Percentiles rank a stretch among this genome's conserved stretches.
phyloP scores from a whole-genome alignment of 768 basidiomycete genomes.

The Bullera alba region DNA sequence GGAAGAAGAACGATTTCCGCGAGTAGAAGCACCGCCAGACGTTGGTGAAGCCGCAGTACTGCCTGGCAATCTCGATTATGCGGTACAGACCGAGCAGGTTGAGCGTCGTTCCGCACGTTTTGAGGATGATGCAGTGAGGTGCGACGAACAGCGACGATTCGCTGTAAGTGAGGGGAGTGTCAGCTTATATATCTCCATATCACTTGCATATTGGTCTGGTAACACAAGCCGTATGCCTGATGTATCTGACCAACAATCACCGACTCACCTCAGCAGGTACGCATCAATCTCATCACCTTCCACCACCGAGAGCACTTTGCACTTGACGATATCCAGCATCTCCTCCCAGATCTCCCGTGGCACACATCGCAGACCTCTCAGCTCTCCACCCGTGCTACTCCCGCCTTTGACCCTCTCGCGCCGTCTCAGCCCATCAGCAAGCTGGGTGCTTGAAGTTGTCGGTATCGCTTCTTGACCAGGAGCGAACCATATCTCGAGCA shows the following conservation, averaged over 20 bases:
- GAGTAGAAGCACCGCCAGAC: constrained; percentile 96
- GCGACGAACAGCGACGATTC: constrained; percentile 96
- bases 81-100: constrained; percentile 91
- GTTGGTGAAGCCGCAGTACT: constrained; percentile 48
- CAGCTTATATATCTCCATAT: not conserved
- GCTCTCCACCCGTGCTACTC: constrained; percentile 45
- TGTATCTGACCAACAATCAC: not conserved
- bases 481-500: constrained; percentile 95
- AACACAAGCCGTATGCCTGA: not conserved
- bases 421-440: not conserved
- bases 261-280: constrained; percentile 80
- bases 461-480: constrained; percentile 63
- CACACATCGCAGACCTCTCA: constrained; percentile 71
- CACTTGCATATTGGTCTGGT: not conserved
- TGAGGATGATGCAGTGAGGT: constrained; percentile 90
- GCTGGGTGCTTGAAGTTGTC: not conserved
- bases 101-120: constrained; percentile 97
- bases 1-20: constrained; percentile 98
- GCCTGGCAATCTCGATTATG: constrained; percentile 80
- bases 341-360: constrained; percentile 79
- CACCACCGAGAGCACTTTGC: constrained; percentile 86
- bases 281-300: constrained; percentile 88
- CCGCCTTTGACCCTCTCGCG: constrained; percentile 10
- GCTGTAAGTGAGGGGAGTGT: constrained; percentile 52
- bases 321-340: constrained; percentile 93